A percentile compares a stretch with the other conserved stretches of the same genome.
phyloP scores from a whole-genome alignment of 2,329 filamentous ascomycete species.

The Fusarium sp. region DNA sequence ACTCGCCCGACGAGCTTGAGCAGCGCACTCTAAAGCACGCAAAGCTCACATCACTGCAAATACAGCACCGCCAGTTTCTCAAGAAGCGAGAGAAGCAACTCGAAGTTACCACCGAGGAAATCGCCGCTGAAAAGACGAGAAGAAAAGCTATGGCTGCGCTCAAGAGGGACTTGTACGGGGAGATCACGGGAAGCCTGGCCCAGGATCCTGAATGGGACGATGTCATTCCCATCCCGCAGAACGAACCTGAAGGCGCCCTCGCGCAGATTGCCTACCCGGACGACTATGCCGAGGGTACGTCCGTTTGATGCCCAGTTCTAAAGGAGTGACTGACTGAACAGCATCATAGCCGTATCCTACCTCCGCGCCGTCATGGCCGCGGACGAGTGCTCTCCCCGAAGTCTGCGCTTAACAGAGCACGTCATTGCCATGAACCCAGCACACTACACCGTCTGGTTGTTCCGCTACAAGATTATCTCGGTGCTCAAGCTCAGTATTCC shows the following conservation, averaged over 20 bases:
- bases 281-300: slow-evolving; percentile 82
- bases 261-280: slow-evolving; percentile 93
- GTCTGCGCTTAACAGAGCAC: slow-evolving; percentile 83
- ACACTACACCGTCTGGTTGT: slow-evolving; percentile 99
- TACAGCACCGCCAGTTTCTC: slow-evolving; percentile 58
- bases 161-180: slow-evolving; percentile 63
- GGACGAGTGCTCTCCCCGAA: slow-evolving; percentile 84
- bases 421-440: slow-evolving; percentile 94
- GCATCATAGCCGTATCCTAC: slow-evolving; percentile 80
- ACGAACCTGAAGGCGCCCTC: slow-evolving; percentile 85
- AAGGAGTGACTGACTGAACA: slow-evolving; percentile 36
- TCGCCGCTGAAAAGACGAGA: slow-evolving; percentile 58
- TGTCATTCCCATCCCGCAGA: slow-evolving; percentile 81
- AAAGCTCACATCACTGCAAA: slow-evolving; percentile 55
- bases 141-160: slow-evolving; percentile 63
- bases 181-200: slow-evolving; percentile 57
- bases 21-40: slow-evolving; percentile 55
- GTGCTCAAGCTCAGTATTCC: slow-evolving; percentile 71
- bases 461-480: slow-evolving; percentile 83
- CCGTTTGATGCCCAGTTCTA: slow-evolving; percentile 9
- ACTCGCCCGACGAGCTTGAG: slow-evolving; percentile 58
- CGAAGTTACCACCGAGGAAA: slow-evolving; percentile 49
- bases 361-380: slow-evolving; percentile 91
- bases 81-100: slow-evolving; percentile 47
- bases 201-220: slow-evolving; percentile 84